Evolutionary conservation across 1,284 basidiomycete species (phyloP), one percentile per base, ranked within the genome.

Genomic region (Trichosporon ovoides): DNA sequence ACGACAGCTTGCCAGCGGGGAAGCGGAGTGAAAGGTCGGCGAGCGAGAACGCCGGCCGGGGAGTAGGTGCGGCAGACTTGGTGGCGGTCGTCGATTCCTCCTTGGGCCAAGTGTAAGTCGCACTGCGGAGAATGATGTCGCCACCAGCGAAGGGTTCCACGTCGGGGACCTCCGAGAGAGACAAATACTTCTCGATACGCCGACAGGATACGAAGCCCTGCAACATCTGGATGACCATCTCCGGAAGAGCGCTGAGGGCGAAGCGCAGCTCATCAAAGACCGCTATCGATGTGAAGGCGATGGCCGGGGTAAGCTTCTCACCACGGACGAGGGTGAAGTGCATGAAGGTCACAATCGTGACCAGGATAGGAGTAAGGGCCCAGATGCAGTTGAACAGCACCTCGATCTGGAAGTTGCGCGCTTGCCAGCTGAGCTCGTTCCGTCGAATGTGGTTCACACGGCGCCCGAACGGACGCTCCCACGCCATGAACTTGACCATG

Each of bases 401-500:
- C 78, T 95, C 92, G 52, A 95, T 88, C 46, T 83, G 83, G 73
- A 91, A 95, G 76, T 91, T 94, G 56, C 89, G 76, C 62, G 85
- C 86, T 73, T 92, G 89, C 75, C 85, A 91, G 66, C 85, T 85
- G 13, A 95, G 80, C 73, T 95, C 91, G 65, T 85, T 86, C 51
- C 83, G 84, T 22, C 91, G 83, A 60, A 94, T 81, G 53, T 83
- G 84, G 56, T 88, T 74, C 9, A 95, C 85, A 9, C 83, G 82
- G 33, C 81, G 80, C 76, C 95, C 91, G 68, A 95, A 95, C 67
- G 85, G 89, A 19, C 89, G 84, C 76, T 96, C 93, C 91, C 91
- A 94, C 11, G 89, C 90, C 89, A 94, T 93, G 75, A 93, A 93
- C 81, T 96, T 95, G 67, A 95, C 83, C 89, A 95, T 94, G n/a